These are phyloP conservation scores for Echium plantagineum DNA, from an alignment of 257 asterid species.

Conservation along the genomic window DNA sequence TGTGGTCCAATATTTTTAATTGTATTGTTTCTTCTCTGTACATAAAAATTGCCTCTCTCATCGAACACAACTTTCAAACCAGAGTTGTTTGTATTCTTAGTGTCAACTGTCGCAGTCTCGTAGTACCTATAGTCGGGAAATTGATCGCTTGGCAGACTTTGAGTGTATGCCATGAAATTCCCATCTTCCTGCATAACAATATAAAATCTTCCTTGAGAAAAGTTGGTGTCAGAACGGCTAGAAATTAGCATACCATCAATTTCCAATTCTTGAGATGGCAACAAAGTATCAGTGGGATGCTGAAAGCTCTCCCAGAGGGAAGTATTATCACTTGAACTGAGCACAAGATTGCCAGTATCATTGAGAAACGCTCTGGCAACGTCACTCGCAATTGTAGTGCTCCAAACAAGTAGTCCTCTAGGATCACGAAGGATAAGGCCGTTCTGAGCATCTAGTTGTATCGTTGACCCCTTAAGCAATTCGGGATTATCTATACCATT, in stretches of 20 bases:
- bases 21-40: slow-evolving; percentile 18
- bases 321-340: slow-evolving; percentile 10
- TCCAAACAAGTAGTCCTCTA: slow-evolving; percentile 16
- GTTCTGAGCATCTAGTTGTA: slow-evolving; percentile 14
- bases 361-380: slow-evolving; percentile 31
- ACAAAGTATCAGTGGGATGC: slow-evolving; percentile 22
- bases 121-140: slow-evolving; percentile 27
- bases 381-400: slow-evolving; percentile 1
- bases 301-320: slow-evolving; percentile 42
- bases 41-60: slow-evolving; percentile 15
- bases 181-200: slow-evolving; percentile 24
- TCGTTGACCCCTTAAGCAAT: slow-evolving; percentile 25
- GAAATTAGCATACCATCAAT: slow-evolving; percentile 7
- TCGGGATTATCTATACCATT: slow-evolving; percentile 17
- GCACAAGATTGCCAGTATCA: slow-evolving; percentile 44
- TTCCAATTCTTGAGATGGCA: slow-evolving; percentile 21
- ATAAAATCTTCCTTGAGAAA: slow-evolving; percentile 40
- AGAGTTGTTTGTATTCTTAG: slow-evolving; percentile 15
- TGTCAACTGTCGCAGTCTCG: slow-evolving; percentile 10
- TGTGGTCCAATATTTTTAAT: background rate
- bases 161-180: slow-evolving; percentile 21
- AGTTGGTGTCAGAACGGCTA: slow-evolving; percentile 15
- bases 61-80: slow-evolving; percentile 25
- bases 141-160: slow-evolving; percentile 16
- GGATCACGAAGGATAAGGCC: slow-evolving; percentile 35